Base-by-base conservation (phyloP, 345 rosid genomes). In the Clausena lansium region DNA sequence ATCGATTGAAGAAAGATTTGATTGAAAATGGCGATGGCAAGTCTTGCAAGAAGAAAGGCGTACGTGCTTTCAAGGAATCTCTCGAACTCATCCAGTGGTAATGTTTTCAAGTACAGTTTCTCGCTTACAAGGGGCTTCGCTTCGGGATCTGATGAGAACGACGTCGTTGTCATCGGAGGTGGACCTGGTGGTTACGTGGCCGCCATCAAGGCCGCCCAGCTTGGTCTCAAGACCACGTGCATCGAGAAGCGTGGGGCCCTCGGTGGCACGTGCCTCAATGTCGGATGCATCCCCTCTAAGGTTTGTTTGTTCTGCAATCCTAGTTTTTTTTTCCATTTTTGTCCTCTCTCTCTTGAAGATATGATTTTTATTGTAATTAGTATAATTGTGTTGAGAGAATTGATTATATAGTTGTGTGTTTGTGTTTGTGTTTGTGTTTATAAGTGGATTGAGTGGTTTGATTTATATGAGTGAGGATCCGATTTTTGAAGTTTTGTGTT, bases 171-270 rank as follows among this genome's bases (percentile, higher is more conserved):
- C 74, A 85, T 97, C 85, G 98, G 99, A 50, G 98, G 99, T 7
- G 99, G 99, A 9, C 99, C 99, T 58, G 99, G 99, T 7, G 99
- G 99, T 20, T 97, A 97, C 72, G 99, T 94, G 47, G 99, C 99
- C 33, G 99, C 99, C 82, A 97, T 97, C 80, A 97, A 97, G 83
- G 99, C 99, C 13, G 93, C 98, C 0, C 99, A 97, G 91, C 88
- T 94, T 0, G 99, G 99, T 19, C 97, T 94, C 79, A 97, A 97
- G 83, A 97, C 98, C 13, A 91, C 99, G 64, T 97, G 99, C 79
- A 91, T 94, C 86, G 99, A 97, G 89, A 94, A 92, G 79, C 98
- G 98, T 19, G 98, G 99, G 2, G 39, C 96, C 74, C 98, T 97
- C 72, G 99, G 99, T 54, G 99, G 99, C 36, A 97, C 99, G 28